Evolutionary conservation across 495 filamentous ascomycete species (phyloP), one percentile per base, ranked within the genome.

Genomic region (Elasticomyces elasticus): DNA sequence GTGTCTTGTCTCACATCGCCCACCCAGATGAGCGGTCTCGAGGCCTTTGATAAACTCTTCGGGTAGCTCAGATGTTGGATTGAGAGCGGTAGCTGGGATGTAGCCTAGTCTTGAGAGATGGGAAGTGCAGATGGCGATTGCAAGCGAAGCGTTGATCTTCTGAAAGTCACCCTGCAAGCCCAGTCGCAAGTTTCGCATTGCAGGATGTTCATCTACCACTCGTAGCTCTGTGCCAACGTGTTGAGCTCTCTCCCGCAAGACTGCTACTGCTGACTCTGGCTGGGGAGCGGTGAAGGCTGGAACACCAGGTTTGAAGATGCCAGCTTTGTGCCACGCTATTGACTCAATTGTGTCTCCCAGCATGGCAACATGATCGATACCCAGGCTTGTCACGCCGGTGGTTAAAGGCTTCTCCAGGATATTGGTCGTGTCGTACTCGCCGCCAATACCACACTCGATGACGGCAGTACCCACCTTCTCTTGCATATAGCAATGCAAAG

Each of bases 241-340:
- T 5, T 65, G 61, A 1, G 91, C 92, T 35, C 94, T 77, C 28
- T 83, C 66, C 26, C 72, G 58, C 12, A 98, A 68, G 6, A 97
- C 89, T 23, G 76, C 67, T 45, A 84, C 67, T 0, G 90, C 92
- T 12, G 64, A 69, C 1, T 76, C 67, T 0, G 74, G 71, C 65
- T 98, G 92, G 15, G 80, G 79, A 11, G 85, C 79, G 0, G 84
- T 87, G 51, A 94, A 92, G 1, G 80, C 85, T 9, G 80, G 77
- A 11, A 73, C 73, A 0, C 78, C 81, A 1, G 65, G 23, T 66
- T 97, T 98, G 72, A 95, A 84, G 48, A 97, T 91, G 12, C 92
- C 92, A 12, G 79, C 86, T 67, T 98, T 97, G 64, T 98, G 91
- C 92, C 94, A 97, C 3, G 94, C 91, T 55, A 98, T 98, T 58